phyloP scores from a whole-genome alignment of 805 yeast species.

The Deakozyma indianensis region DNA sequence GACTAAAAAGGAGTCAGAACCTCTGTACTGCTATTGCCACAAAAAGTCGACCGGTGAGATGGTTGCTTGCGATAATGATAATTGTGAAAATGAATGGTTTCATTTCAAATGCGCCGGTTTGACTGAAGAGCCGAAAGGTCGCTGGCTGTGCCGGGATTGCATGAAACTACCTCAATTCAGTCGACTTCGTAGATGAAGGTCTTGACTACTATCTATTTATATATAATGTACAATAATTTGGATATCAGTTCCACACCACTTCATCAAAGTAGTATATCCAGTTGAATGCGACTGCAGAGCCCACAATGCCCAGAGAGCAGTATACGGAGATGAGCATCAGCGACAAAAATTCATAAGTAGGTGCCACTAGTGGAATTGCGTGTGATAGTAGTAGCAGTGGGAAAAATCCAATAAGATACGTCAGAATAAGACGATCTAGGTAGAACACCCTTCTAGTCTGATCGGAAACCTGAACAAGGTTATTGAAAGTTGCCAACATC shows the following conservation, averaged over 20 bases:
- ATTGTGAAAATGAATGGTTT: slow-evolving; percentile 82
- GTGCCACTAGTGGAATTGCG: slow-evolving; percentile 38
- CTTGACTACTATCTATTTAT: not conserved
- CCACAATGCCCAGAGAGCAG: slow-evolving; percentile 70
- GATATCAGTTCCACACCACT: slow-evolving; percentile 9
- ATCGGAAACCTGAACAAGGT: slow-evolving; percentile 20
- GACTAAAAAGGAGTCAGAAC: too few species aligned
- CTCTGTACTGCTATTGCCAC: slow-evolving; percentile 33
- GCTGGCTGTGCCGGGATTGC: slow-evolving; percentile 62
- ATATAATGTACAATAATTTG: not conserved
- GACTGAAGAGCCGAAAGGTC: slow-evolving; percentile 64
- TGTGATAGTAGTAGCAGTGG: slow-evolving; percentile 49
- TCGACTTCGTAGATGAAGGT: not conserved
- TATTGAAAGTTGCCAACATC: slow-evolving; percentile 56
- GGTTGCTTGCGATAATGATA: slow-evolving; percentile 79
- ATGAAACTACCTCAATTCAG: not conserved
- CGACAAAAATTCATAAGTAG: slow-evolving; percentile 55
- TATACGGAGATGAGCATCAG: slow-evolving; percentile 76
- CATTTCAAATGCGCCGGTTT: slow-evolving; percentile 81
- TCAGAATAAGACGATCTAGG: slow-evolving; percentile 53
- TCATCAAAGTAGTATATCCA: slow-evolving; percentile 85
- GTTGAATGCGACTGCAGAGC: slow-evolving; percentile 77
- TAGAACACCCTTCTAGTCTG: slow-evolving; percentile 30
- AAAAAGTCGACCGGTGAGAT: slow-evolving; percentile 49
- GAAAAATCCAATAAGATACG: slow-evolving; percentile 52